Base-by-base conservation (phyloP, 2,329 filamentous ascomycete genomes). In the Stagonosporopsis rhizophila region DNA sequence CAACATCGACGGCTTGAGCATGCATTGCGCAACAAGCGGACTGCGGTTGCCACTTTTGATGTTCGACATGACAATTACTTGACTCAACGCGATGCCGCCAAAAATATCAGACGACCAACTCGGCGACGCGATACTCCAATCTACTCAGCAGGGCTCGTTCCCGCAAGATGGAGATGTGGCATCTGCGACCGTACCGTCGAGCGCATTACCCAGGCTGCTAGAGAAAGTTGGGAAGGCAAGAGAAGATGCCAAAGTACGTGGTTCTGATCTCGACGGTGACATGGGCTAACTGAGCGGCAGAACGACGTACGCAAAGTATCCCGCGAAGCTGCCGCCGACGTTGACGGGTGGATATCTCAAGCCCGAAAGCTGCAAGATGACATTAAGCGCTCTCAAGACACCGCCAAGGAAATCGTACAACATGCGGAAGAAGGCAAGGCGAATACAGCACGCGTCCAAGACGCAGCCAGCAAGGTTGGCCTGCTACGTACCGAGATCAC, bases 351-450 rank as follows among this genome's bases (percentile, higher is more conserved):
- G 94, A 90, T 96, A 53, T 79, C 83, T 47, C 91, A 95, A 74
- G 92, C 93, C 44, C 91, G 91, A 75, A 86, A 88, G 48, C 84
- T 97, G 7, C 91, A 96, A 74, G 85, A 88, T 59, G 94, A 97
- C 71, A 94, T 97, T 62, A 86, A 91, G 67, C 85, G 86, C 42
- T 94, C 92, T 22, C 89, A 91, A 68, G 83, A 85, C 15, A 87
- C 92, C 32, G 92, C 94, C 20, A 88, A 88, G 68, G 87, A 92
- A 55, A 96, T 98, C 56, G 85, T 94, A 5, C 84, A 87, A 40
- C 86, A 92, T 67, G 88, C 92, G 48, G 89, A 94, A 69, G 85
- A 82, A 25, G 87, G 88, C 12, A 85, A 87, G 58, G 79, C 81
- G 38, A 79, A 91, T 22, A 81, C 89, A 44, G 82, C 84, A 44